Evolutionary conservation across 106 monocot species (phyloP).

Genomic region (Dendrobium catenatum): DNA sequence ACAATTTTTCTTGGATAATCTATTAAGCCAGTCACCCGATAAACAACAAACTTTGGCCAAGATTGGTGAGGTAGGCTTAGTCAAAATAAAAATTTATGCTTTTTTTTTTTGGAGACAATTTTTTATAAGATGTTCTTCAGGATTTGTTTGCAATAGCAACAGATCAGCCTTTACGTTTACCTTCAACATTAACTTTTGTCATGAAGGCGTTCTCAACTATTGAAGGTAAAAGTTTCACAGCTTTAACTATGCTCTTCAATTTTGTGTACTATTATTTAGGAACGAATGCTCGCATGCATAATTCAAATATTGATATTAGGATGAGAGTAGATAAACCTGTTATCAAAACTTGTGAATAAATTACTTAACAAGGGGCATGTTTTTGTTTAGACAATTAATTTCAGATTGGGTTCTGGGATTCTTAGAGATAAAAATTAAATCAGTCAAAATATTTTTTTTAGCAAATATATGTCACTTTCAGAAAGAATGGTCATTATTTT

Average conservation of each 20-base stretch:
- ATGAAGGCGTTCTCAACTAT: slow-evolving; percentile 89
- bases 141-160: slow-evolving; percentile 95
- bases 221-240: slow-evolving; percentile 57
- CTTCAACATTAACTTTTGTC: slow-evolving; percentile 88
- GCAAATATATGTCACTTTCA: no score
- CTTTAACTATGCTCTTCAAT: background rate
- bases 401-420: background rate
- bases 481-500: no score
- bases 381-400: background rate
- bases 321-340: background rate
- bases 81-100: background rate
- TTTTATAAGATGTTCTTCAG: slow-evolving; percentile 31
- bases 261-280: background rate
- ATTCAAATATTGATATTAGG: background rate
- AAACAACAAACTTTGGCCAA: slow-evolving; percentile 78
- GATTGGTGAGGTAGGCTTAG: slow-evolving; percentile 71
- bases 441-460: background rate
- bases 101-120: background rate
- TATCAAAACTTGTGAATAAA: background rate
- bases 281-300: background rate
- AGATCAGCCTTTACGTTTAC: slow-evolving; percentile 90
- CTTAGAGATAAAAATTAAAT: background rate
- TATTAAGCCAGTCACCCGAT: slow-evolving; percentile 67
- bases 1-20: slow-evolving; percentile 89
- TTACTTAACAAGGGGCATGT: background rate